Evolutionary conservation across 805 yeast species (phyloP), one percentile per base, ranked within the genome.

Genomic region (Candida adriatica): DNA sequence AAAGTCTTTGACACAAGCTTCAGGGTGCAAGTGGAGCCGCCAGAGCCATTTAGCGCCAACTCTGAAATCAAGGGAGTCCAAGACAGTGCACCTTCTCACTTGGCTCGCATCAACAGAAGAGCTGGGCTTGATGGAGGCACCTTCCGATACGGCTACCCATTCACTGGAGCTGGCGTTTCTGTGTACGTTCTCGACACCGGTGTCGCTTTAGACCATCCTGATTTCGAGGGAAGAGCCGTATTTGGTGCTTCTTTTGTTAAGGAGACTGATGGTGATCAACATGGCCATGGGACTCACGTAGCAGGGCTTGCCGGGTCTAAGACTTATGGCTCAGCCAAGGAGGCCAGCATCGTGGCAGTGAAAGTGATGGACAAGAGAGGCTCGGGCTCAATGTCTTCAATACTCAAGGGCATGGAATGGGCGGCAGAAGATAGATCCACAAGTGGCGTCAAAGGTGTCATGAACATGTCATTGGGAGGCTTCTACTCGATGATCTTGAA

Each of bases 241-340:
- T 50, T 59, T 37, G 88, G 87, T 1, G 68, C 61, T 4, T 82
- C 79, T 45, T 70, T 74, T 36, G 75, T 83, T 1, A 61, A 61
- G 1, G 84, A 77, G 45, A 17, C n/a, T 9, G 26, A 19, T 4
- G 82, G 79, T 4, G 96, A 87, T 52, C 55, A 58, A 6, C 75
- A 78, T 43, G 96, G 95, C 0, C 96, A 87, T 55, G 96, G 95
- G 0, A 86, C 96, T 2, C 96, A 87, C 56, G 94, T 88, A 28
- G 94, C 96, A 0, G 96, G 96, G 3, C 62, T 85, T 8, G 70
- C 85, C 33, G 95, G 88, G 0, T 83, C 95, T 4, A 66, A 60
- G 32, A 73, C 77, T 2, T 87, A 64, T 59, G 96, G 96, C 6
- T 88, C 83, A 3, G 85, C 95, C 16, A 87, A 88, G 52, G 58